A percentile compares a stretch with the other conserved stretches of the same genome.
Evolutionary conservation across 1,284 basidiomycete genomes (phyloP).

Genomic region (Microbotryum saponariae): DNA sequence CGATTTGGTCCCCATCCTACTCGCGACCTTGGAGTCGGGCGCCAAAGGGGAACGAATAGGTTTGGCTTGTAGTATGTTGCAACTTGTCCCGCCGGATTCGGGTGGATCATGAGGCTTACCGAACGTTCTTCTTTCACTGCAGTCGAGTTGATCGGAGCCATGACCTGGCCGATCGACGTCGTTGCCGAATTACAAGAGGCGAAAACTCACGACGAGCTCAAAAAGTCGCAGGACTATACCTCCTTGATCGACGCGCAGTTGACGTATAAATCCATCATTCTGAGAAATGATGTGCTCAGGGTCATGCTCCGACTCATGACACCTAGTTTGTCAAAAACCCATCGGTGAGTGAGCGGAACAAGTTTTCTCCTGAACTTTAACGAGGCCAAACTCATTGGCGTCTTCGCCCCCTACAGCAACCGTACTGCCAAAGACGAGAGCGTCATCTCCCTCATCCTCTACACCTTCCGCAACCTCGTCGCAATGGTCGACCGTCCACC

Average conservation of each 20-base stretch:
- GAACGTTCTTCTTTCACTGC: background rate
- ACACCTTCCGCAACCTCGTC: constrained; percentile 79
- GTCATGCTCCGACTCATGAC: constrained; percentile 41
- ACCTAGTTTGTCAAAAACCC: constrained; percentile 40
- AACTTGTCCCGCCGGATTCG: too few species aligned
- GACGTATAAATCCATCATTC: constrained; percentile 63
- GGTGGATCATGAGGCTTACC: background rate
- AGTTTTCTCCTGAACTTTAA: too few species aligned
- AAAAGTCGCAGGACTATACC: constrained; percentile 68
- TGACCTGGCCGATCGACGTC: constrained; percentile 96
- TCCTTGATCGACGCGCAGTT: constrained; percentile 69
- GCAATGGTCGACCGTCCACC: constrained; percentile 73
- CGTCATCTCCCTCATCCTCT: constrained; percentile 76
- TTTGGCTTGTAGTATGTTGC: constrained; percentile 57
- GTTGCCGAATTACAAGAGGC: constrained; percentile 78
- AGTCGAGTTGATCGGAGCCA: constrained; percentile 78
- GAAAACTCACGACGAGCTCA: constrained; percentile 50
- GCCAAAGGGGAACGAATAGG: constrained; percentile 63
- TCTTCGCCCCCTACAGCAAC: constrained; percentile 41
- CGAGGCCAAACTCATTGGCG: background rate
- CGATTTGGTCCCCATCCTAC: constrained; percentile 76
- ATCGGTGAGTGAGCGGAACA: constrained; percentile 34
- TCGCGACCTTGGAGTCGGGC: constrained; percentile 53
- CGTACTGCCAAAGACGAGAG: constrained; percentile 71
- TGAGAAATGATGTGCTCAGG: constrained; percentile 35